Percentiles rank a stretch among this genome's conserved stretches.
Conservation (phyloP, 2,329 filamentous ascomycete species). For the Beauveria sp. region DNA sequence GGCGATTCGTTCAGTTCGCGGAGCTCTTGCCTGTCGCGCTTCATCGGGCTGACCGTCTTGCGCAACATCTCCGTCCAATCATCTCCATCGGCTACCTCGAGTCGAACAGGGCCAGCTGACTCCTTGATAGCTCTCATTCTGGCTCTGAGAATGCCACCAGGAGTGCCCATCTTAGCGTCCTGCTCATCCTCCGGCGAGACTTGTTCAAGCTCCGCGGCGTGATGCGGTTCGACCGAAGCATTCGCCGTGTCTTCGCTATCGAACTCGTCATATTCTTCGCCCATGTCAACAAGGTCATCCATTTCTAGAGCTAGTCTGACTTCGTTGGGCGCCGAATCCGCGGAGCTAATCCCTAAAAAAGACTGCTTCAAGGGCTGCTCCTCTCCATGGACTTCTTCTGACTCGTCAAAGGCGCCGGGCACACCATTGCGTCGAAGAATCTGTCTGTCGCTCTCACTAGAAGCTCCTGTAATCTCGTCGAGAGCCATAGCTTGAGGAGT, state of each 20-base stretch:
- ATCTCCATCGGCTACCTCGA: constrained; percentile 60
- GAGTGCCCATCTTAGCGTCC: constrained; percentile 39
- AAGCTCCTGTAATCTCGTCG: constrained; percentile 19
- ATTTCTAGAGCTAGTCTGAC: constrained; percentile 55
- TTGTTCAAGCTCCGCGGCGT: constrained; percentile 65
- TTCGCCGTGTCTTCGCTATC: constrained; percentile 69
- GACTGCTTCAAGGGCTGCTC: constrained; percentile 54
- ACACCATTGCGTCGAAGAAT: constrained; percentile 46
- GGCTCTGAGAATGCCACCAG: constrained; percentile 55
- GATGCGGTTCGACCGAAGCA: constrained; percentile 66
- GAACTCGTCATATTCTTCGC: constrained; percentile 69
- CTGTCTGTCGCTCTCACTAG: constrained; percentile 49
- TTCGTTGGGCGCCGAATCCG: constrained; percentile 64
- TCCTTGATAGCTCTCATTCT: constrained; percentile 57
- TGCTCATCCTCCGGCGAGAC: constrained; percentile 47
- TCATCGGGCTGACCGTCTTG: constrained; percentile 88
- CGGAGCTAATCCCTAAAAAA: constrained; percentile 93
- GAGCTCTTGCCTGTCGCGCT: constrained; percentile 75
- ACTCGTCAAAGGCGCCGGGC: constrained; percentile 74
- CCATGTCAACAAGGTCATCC: constrained; percentile 48
- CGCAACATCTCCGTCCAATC: constrained; percentile 93
- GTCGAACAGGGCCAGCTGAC: constrained; percentile 48
- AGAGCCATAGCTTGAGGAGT: constrained; percentile 17
- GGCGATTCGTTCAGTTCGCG: constrained; percentile 52
- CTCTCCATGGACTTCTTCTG: constrained; percentile 46